Base-by-base conservation (phyloP, 2,329 filamentous ascomycete species). In the Paradendryphiella salina region DNA sequence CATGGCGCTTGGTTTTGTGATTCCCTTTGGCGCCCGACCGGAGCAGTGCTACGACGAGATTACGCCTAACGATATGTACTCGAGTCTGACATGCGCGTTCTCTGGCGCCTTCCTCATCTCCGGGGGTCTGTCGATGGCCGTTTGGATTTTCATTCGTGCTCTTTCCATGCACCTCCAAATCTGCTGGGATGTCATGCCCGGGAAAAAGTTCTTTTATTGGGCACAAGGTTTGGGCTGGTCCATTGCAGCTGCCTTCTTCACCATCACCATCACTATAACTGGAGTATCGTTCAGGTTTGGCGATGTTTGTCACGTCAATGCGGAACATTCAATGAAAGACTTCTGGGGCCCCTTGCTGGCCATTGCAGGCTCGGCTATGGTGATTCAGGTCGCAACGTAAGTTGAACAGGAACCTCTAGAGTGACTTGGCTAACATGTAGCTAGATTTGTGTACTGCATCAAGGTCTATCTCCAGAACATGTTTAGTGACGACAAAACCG, bases 261-360 rank as follows among this genome's bases (percentile, higher is more conserved):
- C 86, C 3, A 73, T 93, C 34, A 89, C 89, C 41, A 82, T 97
- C 58, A 81, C 89, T 34, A 80, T 96, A 56, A 96, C 92, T 42
- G 94, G 94, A 15, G 90, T 96, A 3, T 97, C 92, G 1, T 97
- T 93, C 75, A 87, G 94, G 42, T 96, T 97, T 66, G 94, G 94
- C 44, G 82, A 83, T 39, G 89, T 91, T 21, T 99, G 94, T 74
- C 93, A 96, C 72, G 92, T 97, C 77, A 97, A 97, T 77, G 90
- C 96, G 73, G 76, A 84, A 48, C 84, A 96, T 72, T 92, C 90
- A 54, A 77, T 96, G 71, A 83, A 85, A 26, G 88, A 88, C 68
- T 90, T 96, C 67, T 97, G 93, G 93, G 90, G 92, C 13, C 95
- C 94, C 0, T 75, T 96, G 21, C 79, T 96, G 60, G 83, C 86